Evolutionary conservation across 1,284 basidiomycete genomes (phyloP).

Genomic region (Tilletia walkeri): DNA sequence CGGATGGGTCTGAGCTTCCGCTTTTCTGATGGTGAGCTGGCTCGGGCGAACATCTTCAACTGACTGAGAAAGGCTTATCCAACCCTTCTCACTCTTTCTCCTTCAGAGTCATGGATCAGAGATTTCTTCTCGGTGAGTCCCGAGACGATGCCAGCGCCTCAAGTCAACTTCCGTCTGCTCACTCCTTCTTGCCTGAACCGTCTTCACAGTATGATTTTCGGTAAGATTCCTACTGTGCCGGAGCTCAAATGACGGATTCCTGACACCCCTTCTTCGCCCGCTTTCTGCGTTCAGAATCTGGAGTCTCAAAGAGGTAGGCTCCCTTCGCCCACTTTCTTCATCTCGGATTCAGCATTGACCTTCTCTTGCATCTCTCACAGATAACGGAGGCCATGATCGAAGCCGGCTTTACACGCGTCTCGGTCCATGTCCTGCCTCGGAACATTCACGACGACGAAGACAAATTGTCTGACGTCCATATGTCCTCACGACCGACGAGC

Average conservation of each 20-base stretch:
- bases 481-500: neutral
- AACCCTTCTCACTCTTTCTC: neutral
- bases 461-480: neutral
- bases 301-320: slow-evolving; percentile 34
- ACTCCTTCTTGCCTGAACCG: no score
- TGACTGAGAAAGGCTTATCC: neutral
- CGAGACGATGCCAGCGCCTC: neutral
- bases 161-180: neutral
- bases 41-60: neutral
- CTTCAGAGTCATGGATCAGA: slow-evolving; percentile 3
- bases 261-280: neutral
- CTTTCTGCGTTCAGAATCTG: slow-evolving; percentile 25
- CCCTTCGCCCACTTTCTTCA: neutral
- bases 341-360: neutral
- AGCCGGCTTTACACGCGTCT: slow-evolving; percentile 39
- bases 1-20: slow-evolving; percentile 46
- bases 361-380: slow-evolving; percentile 8
- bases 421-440: slow-evolving; percentile 34
- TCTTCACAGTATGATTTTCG: no score
- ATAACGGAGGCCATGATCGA: slow-evolving; percentile 44
- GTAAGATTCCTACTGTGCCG: slow-evolving; percentile 38
- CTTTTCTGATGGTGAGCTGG: slow-evolving; percentile 28
- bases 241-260: neutral
- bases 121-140: slow-evolving; percentile 15
- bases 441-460: slow-evolving; percentile 25